Base-by-base conservation (phyloP, 2,329 filamentous ascomycete species). In the Ophiocordyceps polyrhachis-furcata region DNA sequence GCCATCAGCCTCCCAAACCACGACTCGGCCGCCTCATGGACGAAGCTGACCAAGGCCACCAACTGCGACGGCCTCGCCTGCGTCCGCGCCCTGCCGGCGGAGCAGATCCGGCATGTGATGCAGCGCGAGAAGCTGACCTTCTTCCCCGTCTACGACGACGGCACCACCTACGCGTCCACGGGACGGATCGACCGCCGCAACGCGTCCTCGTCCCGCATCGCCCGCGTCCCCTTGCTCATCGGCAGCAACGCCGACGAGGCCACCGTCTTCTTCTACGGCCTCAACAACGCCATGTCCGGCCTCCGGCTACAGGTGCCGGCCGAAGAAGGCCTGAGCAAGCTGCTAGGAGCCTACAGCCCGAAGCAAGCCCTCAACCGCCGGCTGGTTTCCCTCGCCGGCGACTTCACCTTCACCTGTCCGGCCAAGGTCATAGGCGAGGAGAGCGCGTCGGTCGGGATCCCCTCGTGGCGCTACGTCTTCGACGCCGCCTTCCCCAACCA, bases 401-500 rank as follows among this genome's bases (percentile, higher is more conserved):
- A 58, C 13, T 32, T 52, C 8, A 28, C 42, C 2, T 53, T 50
- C 20, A 50, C 51, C 13, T 58, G 56, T 5, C 49, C 53, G 0
- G 42, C 47, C 3, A 50, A 46, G 9, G 42, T 50, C 2, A 55
- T 59, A 7, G 52, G 57, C 5, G 50, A 58, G 3, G 61, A 62
- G 2, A 62, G 62, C 11, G 46, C 50, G 0, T 32, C 46, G 0
- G 53, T 58, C 4, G 60, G 54, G 9, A 58, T 69, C 7, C 58
- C 62, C 0, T 56, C 62, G 9, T 72, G 66, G 64, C 57, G 61
- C 25, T 69, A 64, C 46, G 58, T 63, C 28, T 72, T 66, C 53
- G 62, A 67, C 44, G 68, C 62, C 6, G 65, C 70, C 52, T 73
- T 68, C 58, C 49, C 60, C 14, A 71, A 71, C 48, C 61, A 64